Evolutionary conservation across 768 basidiomycete genomes (phyloP), one percentile per base, ranked within the genome.

Genomic region (Leccinum sublutescens): DNA sequence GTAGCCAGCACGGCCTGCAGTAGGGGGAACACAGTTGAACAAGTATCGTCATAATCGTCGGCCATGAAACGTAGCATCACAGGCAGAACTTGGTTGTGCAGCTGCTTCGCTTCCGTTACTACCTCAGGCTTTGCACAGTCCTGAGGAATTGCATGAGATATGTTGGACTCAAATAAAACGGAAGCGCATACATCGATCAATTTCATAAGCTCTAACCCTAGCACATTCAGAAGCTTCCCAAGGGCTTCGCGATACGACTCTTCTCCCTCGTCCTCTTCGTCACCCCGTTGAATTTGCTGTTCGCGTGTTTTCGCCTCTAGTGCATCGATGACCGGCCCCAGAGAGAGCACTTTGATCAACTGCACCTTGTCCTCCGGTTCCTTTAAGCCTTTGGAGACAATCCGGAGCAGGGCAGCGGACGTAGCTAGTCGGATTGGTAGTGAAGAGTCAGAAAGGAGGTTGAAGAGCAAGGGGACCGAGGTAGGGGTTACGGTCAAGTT

Each of bases 331-430:
- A 96, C 89, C 61, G 88, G 83, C 11, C 87, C 88, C 27, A 98
- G 77, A 19, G 95, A 89, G 33, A 99, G 82, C 3, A 97, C 91
- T 67, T 93, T 89, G 66, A 98, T 80, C 15, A 98, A 80, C 66
- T 93, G 89, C 9, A 99, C 75, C 73, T 97, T 97, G 71, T 96
- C 95, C 38, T 80, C 80, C 0, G 92, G 85, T 67, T 95, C 94
- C 68, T 98, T 95, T 48, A 98, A 81, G 17, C 97, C 97, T 74
- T 98, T 98, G 25, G 85, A 77, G n/a, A 96, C 81, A 54, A 98
- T 91, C 23, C 89, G 86, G 11, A 85, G 80, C 51, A 98, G 76
- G 2, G 94, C 83, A n/a, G 80, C 82, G 19, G 88, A 88, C 2
- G 95, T 86, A 2, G 94, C 89, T 31, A 95, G 77, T 31, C 94